Evolutionary conservation across 768 basidiomycete genomes (phyloP).

Genomic region (Mycena filopes): DNA sequence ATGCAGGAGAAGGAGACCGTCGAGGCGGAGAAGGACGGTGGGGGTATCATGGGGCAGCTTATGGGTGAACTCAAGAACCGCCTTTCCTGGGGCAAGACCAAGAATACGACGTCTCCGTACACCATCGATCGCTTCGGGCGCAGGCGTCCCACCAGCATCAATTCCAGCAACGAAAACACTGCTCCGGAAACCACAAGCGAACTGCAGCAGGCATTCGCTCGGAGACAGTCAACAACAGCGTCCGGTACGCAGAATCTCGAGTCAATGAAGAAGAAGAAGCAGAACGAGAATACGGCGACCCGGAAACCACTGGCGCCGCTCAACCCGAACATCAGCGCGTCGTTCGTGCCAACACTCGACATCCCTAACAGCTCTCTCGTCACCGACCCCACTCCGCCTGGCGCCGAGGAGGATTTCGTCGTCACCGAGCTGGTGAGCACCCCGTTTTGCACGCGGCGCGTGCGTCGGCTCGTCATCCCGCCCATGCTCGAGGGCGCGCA

Average conservation of each 20-base stretch:
- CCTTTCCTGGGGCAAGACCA: background rate
- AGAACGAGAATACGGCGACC: background rate
- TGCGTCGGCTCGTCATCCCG: slow-evolving; percentile 13
- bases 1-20: no score
- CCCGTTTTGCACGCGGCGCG: slow-evolving; percentile 16
- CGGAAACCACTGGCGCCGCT: background rate
- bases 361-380: background rate
- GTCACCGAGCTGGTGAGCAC: slow-evolving; percentile 13
- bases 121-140: no score
- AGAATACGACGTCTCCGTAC: background rate
- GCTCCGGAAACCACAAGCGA: background rate
- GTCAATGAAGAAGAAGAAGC: background rate
- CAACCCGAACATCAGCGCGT: background rate
- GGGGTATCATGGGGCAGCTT: background rate
- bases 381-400: slow-evolving; percentile 7
- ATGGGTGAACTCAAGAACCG: background rate
- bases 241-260: background rate
- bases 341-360: background rate
- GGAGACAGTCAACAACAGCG: background rate
- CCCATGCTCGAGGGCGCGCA: slow-evolving; percentile 1
- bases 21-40: no score
- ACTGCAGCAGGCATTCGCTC: slow-evolving; percentile 24
- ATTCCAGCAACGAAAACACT: background rate
- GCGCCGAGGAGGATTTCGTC: slow-evolving; percentile 3
- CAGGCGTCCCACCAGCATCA: background rate